Base-by-base conservation (phyloP, 495 filamentous ascomycete species). In the Daldinia caldariorum region DNA sequence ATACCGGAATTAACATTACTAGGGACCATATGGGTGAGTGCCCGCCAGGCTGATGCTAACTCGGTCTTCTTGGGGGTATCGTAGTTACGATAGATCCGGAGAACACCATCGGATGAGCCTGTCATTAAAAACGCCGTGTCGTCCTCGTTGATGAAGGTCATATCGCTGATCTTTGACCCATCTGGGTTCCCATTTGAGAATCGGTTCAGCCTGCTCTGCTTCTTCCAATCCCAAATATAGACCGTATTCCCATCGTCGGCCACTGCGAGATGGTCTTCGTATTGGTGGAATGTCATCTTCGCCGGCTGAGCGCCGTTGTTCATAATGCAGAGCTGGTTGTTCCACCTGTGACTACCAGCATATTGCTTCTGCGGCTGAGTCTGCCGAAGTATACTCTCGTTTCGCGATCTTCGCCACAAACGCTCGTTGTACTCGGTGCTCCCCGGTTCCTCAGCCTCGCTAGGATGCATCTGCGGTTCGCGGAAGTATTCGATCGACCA, bases 401-500 rank as follows among this genome's bases (percentile, higher is more conserved):
- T 99, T 43, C 95, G 90, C 53, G 92, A 90, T 60, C 95, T 86
- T 56, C 95, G 86, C 96, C 96, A 99, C 4, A 99, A 83, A 18
- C 95, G 89, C 70, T 93, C 87, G 76, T 99, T 99, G 79, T 99
- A 98, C 73, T 98, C 94, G n/a, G 92, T 89, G 69, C 92, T 97
- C 12, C 95, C 95, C 20, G 95, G 95, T 78, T 99, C 95, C 66
- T 99, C 95, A 29, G 94, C 91, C 72, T 99, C 95, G 58, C 90
- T 92, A 13, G 92, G 89, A 74, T 94, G 95, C 95, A 99, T 99
- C 79, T 99, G 95, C 45, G 96, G 96, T 79, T 99, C 94, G 47
- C 95, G 92, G 86, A 97, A 99, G 77, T 99, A 98, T 82, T 97
- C 94, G 68, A 93, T 94, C 0, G 94, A 96, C 92, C 93, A 99